Conservation (phyloP, 2,329 filamentous ascomycete species). For the Plenodomus lindquistii region DNA sequence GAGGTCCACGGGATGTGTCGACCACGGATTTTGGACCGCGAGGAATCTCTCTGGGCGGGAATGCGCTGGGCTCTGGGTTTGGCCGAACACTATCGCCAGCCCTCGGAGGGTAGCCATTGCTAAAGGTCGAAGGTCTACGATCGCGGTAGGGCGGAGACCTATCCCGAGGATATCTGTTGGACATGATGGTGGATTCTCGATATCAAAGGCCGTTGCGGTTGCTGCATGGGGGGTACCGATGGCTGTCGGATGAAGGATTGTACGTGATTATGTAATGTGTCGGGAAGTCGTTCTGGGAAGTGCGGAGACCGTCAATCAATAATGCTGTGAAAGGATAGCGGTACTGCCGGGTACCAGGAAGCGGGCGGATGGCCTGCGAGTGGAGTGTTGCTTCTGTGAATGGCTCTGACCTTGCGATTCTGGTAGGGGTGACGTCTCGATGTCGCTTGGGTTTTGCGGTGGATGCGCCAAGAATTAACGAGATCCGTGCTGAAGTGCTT, state of each 20-base stretch:
- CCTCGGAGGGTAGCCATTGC: conserved; percentile 58
- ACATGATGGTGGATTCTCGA: conserved; percentile 28
- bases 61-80: conserved; percentile 31
- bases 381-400: not conserved
- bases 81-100: conserved; percentile 42
- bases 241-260: conserved; percentile 1
- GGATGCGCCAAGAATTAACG: not conserved
- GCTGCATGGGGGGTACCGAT: conserved; percentile 21
- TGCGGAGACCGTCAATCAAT: not conserved
- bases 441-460: not conserved
- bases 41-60: conserved; percentile 64
- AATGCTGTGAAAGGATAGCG: not conserved
- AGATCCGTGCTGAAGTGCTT: not conserved
- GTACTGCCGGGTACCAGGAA: not conserved
- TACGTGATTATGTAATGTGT: not conserved
- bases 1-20: conserved; percentile 58
- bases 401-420: not conserved
- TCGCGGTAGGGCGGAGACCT: conserved; percentile 63
- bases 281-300: not conserved
- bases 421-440: not conserved
- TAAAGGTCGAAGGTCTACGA: conserved; percentile 66
- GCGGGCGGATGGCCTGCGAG: not conserved
- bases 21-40: conserved; percentile 79
- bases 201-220: conserved; percentile 5
- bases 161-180: conserved; percentile 47